Evolutionary conservation across 2,329 filamentous ascomycete genomes (phyloP).

Genomic region (Sporothrix mexicana): DNA sequence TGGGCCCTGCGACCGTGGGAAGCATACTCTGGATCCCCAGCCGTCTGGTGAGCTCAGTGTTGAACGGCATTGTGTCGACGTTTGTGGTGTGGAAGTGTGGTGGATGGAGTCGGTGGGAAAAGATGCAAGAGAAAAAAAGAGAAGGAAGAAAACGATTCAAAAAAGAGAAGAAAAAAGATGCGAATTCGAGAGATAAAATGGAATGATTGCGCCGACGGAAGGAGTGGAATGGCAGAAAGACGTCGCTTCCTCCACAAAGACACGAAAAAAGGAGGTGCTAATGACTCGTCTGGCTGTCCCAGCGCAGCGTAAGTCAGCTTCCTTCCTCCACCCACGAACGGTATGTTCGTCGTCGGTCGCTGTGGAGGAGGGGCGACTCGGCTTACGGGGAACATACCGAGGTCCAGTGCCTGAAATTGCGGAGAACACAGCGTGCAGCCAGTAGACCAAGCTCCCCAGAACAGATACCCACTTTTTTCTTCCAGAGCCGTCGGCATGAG

Average conservation of each 20-base stretch:
- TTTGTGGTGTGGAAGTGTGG: not conserved
- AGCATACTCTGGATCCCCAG: slow-evolving; percentile 57
- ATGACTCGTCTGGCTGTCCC: slow-evolving; percentile 22
- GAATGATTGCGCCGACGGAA: slow-evolving; percentile 14
- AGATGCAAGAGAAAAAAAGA: slow-evolving; percentile 18
- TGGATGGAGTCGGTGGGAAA: not conserved
- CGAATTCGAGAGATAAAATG: slow-evolving; percentile 24
- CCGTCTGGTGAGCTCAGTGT: slow-evolving; percentile 62
- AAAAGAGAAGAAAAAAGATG: not conserved
- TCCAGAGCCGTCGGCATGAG: slow-evolving; percentile 20
- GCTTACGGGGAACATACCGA: slow-evolving; percentile 33
- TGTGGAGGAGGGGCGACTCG: slow-evolving; percentile 23
- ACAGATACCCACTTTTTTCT: not conserved
- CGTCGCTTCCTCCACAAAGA: slow-evolving; percentile 12
- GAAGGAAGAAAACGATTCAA: not conserved
- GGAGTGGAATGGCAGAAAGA: slow-evolving; percentile 5
- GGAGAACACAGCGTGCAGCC: slow-evolving; percentile 26
- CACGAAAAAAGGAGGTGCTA: slow-evolving; percentile 16
- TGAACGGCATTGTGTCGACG: slow-evolving; percentile 57
- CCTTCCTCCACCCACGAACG: slow-evolving; percentile 16
- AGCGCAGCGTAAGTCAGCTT: slow-evolving; percentile 19
- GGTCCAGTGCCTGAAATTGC: slow-evolving; percentile 32
- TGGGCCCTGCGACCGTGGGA: not conserved
- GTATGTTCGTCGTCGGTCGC: slow-evolving; percentile 16
- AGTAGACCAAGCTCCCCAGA: not conserved